Evolutionary conservation across 164 flowering plant genomes (phyloP), one percentile per base, ranked within the genome.

Genomic region (Magnolia sinica): DNA sequence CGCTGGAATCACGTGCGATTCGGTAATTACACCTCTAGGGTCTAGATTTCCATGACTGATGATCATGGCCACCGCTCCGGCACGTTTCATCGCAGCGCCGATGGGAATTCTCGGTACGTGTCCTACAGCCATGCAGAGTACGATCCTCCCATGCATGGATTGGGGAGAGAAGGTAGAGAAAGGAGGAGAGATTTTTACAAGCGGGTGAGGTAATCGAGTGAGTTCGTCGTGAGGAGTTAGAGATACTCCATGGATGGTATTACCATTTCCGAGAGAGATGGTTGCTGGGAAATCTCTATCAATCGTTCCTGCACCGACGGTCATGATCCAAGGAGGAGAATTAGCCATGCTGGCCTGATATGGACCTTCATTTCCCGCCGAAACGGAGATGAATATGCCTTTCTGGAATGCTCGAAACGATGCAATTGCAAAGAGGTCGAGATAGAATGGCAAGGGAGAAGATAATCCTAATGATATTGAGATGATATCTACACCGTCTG

Each of bases 271-370:
- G 5, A 79, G 76, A 16, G 20, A 22, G 10, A 82, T 31, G 22
- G 14, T 8, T 1, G 82, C 76, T 1, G 72, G 82, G 10, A 82
- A 67, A 20, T 77, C 82, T 11, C 84, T 80, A 67, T 82, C 82
- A 50, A 82, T 74, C 1, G 84, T 79, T 72, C 84, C 80, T 1
- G 83, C 83, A 66, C 76, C 83, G 29, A 81, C 83, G 71, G 78
- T 81, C 27, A 76, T 49, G 16, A 81, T 76, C 83, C 83, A 81
- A 0, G 83, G 83, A 61, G 83, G 74, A 10, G 68, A 69, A 68
- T 81, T 78, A 3, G 68, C 27, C 18, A 76, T 45, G 22, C 73
- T 76, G 9, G 27, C 73, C 8, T 6, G 9, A 37, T 59, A 7
- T 4, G 78, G 78, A 20, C 78, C 73, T 24, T 64, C 83, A 49